These are phyloP conservation scores for Pyricularia grisea DNA, from an alignment of 2,329 filamentous ascomycete species.

Conservation along the genomic window DNA sequence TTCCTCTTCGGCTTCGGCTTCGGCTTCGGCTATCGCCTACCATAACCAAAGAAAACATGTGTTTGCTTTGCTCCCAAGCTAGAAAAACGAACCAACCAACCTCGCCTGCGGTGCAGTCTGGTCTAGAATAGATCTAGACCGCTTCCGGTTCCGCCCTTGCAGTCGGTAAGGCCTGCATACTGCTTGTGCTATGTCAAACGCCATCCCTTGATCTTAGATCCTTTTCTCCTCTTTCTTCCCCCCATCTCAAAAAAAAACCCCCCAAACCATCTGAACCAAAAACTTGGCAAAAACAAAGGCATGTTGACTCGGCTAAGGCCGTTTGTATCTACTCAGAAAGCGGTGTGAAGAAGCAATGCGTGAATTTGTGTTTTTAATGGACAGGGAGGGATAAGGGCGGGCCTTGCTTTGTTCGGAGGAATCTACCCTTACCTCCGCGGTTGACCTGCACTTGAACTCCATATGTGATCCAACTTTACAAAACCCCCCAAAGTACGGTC, in stretches of 20 bases:
- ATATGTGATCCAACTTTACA: neutral
- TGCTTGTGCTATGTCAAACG: neutral
- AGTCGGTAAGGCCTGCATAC: neutral
- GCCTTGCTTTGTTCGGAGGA: neutral
- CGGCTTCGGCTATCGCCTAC: neutral
- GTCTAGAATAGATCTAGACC: neutral
- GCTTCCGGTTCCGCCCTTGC: neutral
- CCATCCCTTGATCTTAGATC: neutral
- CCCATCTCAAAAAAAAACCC: neutral
- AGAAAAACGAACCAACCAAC: neutral
- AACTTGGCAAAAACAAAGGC: neutral
- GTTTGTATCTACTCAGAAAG: neutral
- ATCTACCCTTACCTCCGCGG: neutral
- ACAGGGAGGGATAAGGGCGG: too few species aligned
- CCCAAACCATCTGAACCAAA: neutral
- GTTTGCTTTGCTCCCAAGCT: neutral
- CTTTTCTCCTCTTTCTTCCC: neutral
- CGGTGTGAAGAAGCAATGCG: neutral
- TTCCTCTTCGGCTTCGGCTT: too few species aligned
- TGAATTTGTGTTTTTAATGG: neutral
- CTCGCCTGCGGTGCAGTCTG: neutral
- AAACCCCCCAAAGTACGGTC: neutral
- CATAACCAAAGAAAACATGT: neutral
- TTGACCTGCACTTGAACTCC: neutral
- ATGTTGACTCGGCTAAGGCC: neutral